Evolutionary conservation across 2,329 filamentous ascomycete genomes (phyloP).

Genomic region (Arthrobotrys musiformis): DNA sequence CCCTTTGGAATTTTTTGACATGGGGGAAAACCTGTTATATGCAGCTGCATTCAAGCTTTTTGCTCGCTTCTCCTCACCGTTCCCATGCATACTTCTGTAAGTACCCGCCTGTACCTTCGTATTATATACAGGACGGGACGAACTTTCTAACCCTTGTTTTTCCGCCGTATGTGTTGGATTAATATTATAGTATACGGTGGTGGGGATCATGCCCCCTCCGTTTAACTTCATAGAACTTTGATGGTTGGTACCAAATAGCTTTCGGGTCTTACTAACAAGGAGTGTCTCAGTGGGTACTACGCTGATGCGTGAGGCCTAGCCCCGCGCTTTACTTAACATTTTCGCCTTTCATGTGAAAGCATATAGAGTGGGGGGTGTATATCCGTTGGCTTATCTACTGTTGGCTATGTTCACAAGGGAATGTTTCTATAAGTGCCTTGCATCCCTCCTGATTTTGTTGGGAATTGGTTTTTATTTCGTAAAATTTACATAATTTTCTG

Average conservation of each 20-base stretch:
- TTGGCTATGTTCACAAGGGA: no score
- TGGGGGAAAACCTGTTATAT: constrained; percentile 41
- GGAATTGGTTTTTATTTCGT: constrained; percentile 15
- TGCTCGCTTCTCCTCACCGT: background rate
- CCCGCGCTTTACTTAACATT: no score
- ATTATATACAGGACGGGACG: background rate
- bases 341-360: no score
- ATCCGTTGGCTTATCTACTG: no score
- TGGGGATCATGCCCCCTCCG: no score
- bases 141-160: constrained; percentile 5
- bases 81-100: background rate
- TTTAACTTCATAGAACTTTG: no score
- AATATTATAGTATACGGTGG: no score
- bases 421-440: constrained; percentile 32
- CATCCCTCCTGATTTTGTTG: background rate
- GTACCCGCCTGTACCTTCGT: background rate
- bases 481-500: constrained; percentile 39
- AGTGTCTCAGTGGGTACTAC: no score
- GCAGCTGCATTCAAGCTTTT: background rate
- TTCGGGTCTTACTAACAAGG: no score
- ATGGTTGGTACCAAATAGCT: no score
- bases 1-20: no score
- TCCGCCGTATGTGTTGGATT: constrained; percentile 11
- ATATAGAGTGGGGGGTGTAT: background rate
- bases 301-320: no score